phyloP scores from a whole-genome alignment of 306 rosid genomes.

The Glycine latifolia region DNA sequence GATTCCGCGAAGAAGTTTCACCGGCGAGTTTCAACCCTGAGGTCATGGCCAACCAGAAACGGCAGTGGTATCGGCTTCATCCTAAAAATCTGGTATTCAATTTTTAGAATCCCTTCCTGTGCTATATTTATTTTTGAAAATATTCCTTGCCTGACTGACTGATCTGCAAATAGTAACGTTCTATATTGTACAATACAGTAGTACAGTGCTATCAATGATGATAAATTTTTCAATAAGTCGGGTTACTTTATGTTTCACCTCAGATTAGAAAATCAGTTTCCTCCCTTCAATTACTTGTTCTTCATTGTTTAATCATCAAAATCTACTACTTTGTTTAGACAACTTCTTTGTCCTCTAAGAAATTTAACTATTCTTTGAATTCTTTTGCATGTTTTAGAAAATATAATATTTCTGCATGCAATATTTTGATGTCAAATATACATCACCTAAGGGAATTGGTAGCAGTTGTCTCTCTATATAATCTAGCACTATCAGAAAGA shows the following conservation, averaged over 20 bases:
- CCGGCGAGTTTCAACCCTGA: slow-evolving; percentile 71
- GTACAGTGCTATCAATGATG: background rate
- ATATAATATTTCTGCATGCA: background rate
- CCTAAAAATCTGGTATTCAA: slow-evolving; percentile 76
- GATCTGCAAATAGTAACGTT: background rate
- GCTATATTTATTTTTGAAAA: slow-evolving; percentile 19
- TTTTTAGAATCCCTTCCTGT: slow-evolving; percentile 38
- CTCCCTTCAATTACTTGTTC: slow-evolving; percentile 21
- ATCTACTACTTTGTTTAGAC: background rate
- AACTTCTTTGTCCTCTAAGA: background rate
- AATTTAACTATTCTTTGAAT: slow-evolving; percentile 21
- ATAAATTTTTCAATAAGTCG: slow-evolving; percentile 11
- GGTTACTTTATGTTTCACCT: slow-evolving; percentile 29
- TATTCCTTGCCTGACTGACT: slow-evolving; percentile 20
- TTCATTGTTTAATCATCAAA: background rate
- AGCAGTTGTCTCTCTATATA: background rate
- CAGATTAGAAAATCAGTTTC: slow-evolving; percentile 21
- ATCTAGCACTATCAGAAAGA: background rate
- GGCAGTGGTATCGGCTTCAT: slow-evolving; percentile 96
- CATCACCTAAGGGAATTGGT: slow-evolving; percentile 8
- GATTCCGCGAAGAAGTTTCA: slow-evolving; percentile 50
- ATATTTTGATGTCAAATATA: slow-evolving; percentile 2
- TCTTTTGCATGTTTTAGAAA: slow-evolving; percentile 9
- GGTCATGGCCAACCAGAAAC: slow-evolving; percentile 90
- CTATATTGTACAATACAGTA: no score